Conservation (phyloP, 2,329 filamentous ascomycete species). For the Phialocephala sp. region DNA sequence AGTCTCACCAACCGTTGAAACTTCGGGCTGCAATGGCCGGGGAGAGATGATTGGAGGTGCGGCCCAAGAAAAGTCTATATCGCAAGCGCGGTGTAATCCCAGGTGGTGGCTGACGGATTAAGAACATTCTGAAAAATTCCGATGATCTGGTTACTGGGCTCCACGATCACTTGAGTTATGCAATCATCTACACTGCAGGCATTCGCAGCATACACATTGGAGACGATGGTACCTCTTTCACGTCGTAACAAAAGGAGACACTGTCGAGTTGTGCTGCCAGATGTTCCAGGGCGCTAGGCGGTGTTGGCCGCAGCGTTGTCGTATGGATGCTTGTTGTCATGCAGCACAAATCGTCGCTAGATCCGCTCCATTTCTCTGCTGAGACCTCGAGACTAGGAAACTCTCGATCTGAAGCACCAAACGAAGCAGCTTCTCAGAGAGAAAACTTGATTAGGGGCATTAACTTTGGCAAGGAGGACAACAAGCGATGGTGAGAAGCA, state of each 20-base stretch:
- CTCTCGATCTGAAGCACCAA: not conserved
- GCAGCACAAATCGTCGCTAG: slow-evolving; percentile 1
- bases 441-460: not conserved
- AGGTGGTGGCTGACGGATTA: too few species aligned
- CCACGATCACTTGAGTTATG: not conserved
- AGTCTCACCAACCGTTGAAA: not conserved
- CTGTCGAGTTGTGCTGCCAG: not conserved
- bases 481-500: not conserved
- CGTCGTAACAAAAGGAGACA: not conserved
- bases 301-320: not conserved
- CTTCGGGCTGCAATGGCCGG: not conserved
- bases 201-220: not conserved
- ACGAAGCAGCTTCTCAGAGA: not conserved
- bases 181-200: not conserved
- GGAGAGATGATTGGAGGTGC: not conserved
- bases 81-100: not conserved
- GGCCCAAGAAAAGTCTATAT: not conserved
- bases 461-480: not conserved
- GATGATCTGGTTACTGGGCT: not conserved
- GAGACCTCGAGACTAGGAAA: not conserved
- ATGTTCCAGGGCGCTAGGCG: not conserved
- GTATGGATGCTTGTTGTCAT: not conserved
- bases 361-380: not conserved
- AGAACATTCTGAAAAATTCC: not conserved
- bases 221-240: not conserved